Conservation (phyloP, 2,329 filamentous ascomycete species). For the Orbilia oligospora region DNA sequence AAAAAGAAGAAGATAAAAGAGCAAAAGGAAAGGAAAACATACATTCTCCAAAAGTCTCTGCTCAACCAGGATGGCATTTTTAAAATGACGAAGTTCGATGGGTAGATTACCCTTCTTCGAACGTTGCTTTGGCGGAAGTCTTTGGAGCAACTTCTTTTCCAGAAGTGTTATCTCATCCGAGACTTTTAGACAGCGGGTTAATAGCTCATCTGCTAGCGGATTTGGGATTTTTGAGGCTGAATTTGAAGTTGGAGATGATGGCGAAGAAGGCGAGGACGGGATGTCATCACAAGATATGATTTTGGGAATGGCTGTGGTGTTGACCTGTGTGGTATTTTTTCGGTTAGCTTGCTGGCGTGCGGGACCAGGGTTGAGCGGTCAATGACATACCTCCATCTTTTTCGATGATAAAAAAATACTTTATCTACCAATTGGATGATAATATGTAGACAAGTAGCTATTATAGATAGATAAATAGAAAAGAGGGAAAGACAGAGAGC, state of each 20-base stretch:
- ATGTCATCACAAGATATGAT: conserved; percentile 46
- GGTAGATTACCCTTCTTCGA: conserved; percentile 67
- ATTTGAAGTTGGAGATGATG: conserved; percentile 9
- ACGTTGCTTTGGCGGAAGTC: conserved; percentile 63
- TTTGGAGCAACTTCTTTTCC: conserved; percentile 61
- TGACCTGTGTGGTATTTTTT: conserved; percentile 44
- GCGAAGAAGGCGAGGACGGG: background rate
- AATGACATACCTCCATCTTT: conserved; percentile 47
- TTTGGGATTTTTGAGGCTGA: conserved; percentile 43
- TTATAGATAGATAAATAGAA: too few relatives aligned
- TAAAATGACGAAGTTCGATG: conserved; percentile 71
- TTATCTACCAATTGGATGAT: too few relatives aligned
- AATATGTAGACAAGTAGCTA: too few relatives aligned
- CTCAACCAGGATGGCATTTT: conserved; percentile 70
- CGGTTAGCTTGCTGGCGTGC: background rate
- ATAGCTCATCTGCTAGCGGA: conserved; percentile 64
- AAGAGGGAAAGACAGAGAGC: too few relatives aligned
- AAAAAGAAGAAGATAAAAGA: background rate
- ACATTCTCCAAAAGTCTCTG: conserved; percentile 70
- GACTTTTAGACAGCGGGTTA: conserved; percentile 64
- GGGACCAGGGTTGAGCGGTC: background rate
- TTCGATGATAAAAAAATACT: background rate
- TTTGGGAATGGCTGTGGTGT: conserved; percentile 17
- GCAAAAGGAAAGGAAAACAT: conserved; percentile 15
- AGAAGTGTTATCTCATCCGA: conserved; percentile 63